Evolutionary conservation across 1,139 yeast species (phyloP), one percentile per base, ranked within the genome.

Genomic region (Scheffersomyces titani): DNA sequence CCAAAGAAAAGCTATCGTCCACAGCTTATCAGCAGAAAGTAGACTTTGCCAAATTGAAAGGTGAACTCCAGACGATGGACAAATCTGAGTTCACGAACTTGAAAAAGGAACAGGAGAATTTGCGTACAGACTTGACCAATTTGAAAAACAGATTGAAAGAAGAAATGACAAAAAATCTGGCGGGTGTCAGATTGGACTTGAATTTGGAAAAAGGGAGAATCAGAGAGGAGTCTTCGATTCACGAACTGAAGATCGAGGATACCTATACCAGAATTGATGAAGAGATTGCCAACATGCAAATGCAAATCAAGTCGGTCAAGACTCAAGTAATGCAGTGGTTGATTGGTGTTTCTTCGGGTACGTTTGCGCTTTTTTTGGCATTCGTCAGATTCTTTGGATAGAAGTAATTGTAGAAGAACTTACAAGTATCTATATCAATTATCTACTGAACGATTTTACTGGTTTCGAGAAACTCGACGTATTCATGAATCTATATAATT

Each of bases 251-350:
- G 70, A 92, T 94, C 61, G 96, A 92, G 69, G 99, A 94, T 68
- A 92, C 97, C 1, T 96, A 92, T 66, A 92, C 98, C 4, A 81
- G 97, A 63, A 93, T 94, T 58, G 98, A 94, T 70, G 97, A 94
- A 72, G 99, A 94, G 68, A 89, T 94, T 47, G 90, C 96, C 52
- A 93, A 94, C 70, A 91, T 94, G 85, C 93, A 90, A 71, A 90
- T 93, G 81, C 97, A 93, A 72, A 92, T 94, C 62, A 97, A 93
- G 67, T 87, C 91, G 50, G 97, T 94, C 46, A 93, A 94, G 75
- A 91, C 97, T 1, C 98, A 94, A 71, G 98, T 94, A 53, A 86
- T 92, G 87, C 99, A 94, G 73, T 94, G 98, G 98, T 82, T 94
- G 63, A 92, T 94, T 66, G 98, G 98, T 80, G 98, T 94, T 22